phyloP scores from a whole-genome alignment of 805 yeast species.

The Teunomyces kruisii region DNA sequence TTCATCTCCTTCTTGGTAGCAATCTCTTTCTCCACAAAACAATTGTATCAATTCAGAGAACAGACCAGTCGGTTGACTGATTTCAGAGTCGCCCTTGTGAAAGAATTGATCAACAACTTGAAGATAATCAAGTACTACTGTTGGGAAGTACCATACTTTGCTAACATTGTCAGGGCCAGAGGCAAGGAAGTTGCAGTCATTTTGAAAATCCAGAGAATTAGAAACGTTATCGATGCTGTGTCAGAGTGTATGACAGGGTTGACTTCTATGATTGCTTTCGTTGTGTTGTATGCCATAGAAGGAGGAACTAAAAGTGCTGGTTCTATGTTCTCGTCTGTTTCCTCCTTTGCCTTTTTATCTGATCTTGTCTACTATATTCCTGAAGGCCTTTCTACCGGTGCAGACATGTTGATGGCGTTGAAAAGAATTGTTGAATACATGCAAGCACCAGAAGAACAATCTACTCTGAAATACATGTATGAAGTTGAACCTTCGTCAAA shows the following conservation, averaged over 20 bases:
- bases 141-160: slow-evolving; percentile 19
- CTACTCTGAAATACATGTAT: not conserved
- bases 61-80: slow-evolving; percentile 13
- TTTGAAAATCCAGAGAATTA: slow-evolving; percentile 12
- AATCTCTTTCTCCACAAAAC: slow-evolving; percentile 6
- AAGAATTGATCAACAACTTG: slow-evolving; percentile 15
- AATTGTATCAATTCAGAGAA: slow-evolving; percentile 10
- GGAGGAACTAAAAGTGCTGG: slow-evolving; percentile 8
- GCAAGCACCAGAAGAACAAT: slow-evolving; percentile 18
- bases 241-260: slow-evolving; percentile 11
- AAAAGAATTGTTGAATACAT: slow-evolving; percentile 27
- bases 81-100: slow-evolving; percentile 12
- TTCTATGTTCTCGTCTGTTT: slow-evolving; percentile 16
- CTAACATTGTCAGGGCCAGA: slow-evolving; percentile 10
- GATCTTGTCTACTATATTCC: slow-evolving; percentile 12
- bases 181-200: slow-evolving; percentile 11
- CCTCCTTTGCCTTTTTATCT: slow-evolving; percentile 15
- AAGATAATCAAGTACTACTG: slow-evolving; percentile 20
- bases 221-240: slow-evolving; percentile 11
- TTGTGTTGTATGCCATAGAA: slow-evolving; percentile 13
- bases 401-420: slow-evolving; percentile 13
- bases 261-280: slow-evolving; percentile 18
- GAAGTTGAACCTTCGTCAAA: not conserved
- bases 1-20: slow-evolving; percentile 9
- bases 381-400: slow-evolving; percentile 10